Conservation (phyloP, 2,329 filamentous ascomycete species). For the Alternaria ventricosa region DNA sequence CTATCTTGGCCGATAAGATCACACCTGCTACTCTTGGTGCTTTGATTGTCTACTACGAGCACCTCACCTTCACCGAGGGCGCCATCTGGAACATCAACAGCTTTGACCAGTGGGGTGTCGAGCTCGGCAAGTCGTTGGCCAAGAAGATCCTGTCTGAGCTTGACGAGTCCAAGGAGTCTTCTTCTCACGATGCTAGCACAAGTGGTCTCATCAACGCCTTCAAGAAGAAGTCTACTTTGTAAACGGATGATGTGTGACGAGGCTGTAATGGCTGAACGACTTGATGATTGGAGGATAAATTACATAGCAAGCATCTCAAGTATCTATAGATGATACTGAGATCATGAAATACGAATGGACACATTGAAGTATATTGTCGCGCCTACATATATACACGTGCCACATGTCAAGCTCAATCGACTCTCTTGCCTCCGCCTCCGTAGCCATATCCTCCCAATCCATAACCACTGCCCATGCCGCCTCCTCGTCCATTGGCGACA, state of each 20-base stretch:
- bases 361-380: neutral
- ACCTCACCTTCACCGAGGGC: slow-evolving; percentile 96
- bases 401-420: slow-evolving; percentile 37
- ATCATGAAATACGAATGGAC: slow-evolving; percentile 9
- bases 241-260: slow-evolving; percentile 7
- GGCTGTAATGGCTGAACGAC: slow-evolving; percentile 17
- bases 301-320: slow-evolving; percentile 5
- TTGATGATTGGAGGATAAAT: slow-evolving; percentile 11
- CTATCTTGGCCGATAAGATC: slow-evolving; percentile 90
- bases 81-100: slow-evolving; percentile 99
- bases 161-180: slow-evolving; percentile 74
- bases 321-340: slow-evolving; percentile 6
- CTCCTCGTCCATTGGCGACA: slow-evolving; percentile 39
- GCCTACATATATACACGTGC: neutral
- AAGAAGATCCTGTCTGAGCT: slow-evolving; percentile 75
- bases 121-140: slow-evolving; percentile 93
- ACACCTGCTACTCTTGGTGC: slow-evolving; percentile 93
- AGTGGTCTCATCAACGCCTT: slow-evolving; percentile 89
- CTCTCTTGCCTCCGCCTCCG: slow-evolving; percentile 51
- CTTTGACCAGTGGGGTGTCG: slow-evolving; percentile 99
- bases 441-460: slow-evolving; percentile 53
- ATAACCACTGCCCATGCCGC: slow-evolving; percentile 51
- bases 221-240: slow-evolving; percentile 72
- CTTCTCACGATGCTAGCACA: slow-evolving; percentile 84
- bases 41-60: slow-evolving; percentile 98